These are phyloP conservation scores for Beauveria asiatica DNA, from an alignment of 2,329 filamentous ascomycete species.

Conservation along the genomic window DNA sequence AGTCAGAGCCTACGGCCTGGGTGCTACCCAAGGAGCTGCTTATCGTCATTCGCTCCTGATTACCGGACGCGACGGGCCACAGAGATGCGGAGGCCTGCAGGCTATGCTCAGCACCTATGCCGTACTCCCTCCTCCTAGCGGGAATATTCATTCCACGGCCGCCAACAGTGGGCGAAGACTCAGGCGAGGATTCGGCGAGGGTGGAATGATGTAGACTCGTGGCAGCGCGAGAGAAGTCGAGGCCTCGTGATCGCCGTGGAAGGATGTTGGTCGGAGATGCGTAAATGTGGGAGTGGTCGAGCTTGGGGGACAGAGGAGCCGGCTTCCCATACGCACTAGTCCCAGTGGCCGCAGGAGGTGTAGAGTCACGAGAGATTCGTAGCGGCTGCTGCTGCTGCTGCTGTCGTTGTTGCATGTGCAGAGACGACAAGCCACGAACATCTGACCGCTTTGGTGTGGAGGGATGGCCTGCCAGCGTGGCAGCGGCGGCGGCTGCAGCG, in stretches of 20 bases:
- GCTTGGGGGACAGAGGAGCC: conserved; percentile 73
- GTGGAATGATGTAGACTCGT: conserved; percentile 95
- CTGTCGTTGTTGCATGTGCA: conserved; percentile 21
- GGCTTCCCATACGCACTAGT: conserved; percentile 38
- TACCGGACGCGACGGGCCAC: conserved; percentile 64
- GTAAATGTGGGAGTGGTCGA: conserved; percentile 78
- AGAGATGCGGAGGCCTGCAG: conserved; percentile 46
- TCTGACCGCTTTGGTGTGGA: conserved; percentile 65
- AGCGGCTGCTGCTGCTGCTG: neutral
- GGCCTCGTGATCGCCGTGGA: conserved; percentile 76
- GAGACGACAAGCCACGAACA: conserved; percentile 49
- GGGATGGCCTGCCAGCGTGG: conserved; percentile 35
- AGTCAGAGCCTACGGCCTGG: conserved; percentile 65
- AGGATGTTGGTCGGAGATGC: conserved; percentile 81
- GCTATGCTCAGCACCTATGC: conserved; percentile 48
- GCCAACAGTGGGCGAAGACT: conserved; percentile 74
- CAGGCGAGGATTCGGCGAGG: conserved; percentile 80
- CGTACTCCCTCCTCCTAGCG: conserved; percentile 41
- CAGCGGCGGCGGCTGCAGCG: neutral
- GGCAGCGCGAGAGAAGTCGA: conserved; percentile 88
- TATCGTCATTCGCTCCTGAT: conserved; percentile 60
- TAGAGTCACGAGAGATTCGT: conserved; percentile 22
- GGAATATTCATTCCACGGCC: conserved; percentile 58
- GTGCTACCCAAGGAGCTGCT: conserved; percentile 74
- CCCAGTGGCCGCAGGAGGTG: conserved; percentile 23